These are phyloP conservation scores for Lactarius sanguifluus DNA, from an alignment of 768 basidiomycete species.

Conservation along the genomic window DNA sequence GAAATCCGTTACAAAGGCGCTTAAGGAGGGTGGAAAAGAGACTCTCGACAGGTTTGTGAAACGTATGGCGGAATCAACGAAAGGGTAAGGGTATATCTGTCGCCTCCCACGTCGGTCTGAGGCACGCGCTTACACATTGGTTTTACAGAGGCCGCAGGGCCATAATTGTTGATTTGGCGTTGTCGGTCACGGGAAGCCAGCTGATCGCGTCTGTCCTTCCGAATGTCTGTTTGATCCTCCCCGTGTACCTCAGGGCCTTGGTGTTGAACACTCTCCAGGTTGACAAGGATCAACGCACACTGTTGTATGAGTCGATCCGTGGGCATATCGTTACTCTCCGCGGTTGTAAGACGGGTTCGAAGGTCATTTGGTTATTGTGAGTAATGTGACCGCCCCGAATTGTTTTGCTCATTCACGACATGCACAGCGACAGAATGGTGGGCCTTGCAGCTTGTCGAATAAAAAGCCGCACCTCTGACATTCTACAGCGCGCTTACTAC, in stretches of 20 bases:
- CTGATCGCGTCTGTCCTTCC: slow-evolving; percentile 81
- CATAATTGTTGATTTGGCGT: slow-evolving; percentile 82
- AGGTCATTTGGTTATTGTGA: slow-evolving; percentile 87
- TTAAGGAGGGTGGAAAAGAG: slow-evolving; percentile 81
- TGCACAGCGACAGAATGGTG: slow-evolving; percentile 57
- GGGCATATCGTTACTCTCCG: slow-evolving; percentile 88
- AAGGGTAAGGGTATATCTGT: slow-evolving; percentile 49
- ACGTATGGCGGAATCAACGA: slow-evolving; percentile 84
- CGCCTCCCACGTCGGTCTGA: slow-evolving; percentile 18
- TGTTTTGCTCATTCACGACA: slow-evolving; percentile 10
- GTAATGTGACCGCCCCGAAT: slow-evolving; percentile 28
- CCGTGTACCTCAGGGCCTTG: neutral
- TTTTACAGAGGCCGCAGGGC: slow-evolving; percentile 62
- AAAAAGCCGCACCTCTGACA: slow-evolving; percentile 16
- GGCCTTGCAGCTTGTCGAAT: slow-evolving; percentile 14
- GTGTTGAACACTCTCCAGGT: slow-evolving; percentile 46
- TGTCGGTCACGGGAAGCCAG: slow-evolving; percentile 83
- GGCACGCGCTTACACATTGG: neutral
- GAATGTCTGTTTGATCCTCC: slow-evolving; percentile 46
- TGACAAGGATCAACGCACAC: slow-evolving; percentile 81
- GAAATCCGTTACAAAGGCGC: slow-evolving; percentile 82
- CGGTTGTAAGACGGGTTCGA: slow-evolving; percentile 88
- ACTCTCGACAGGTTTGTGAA: slow-evolving; percentile 72
- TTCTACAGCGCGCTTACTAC: slow-evolving; percentile 58
- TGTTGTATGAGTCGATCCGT: slow-evolving; percentile 81